Conservation (phyloP, 169 alveolate genomes). For the Eimeria necatrix region DNA sequence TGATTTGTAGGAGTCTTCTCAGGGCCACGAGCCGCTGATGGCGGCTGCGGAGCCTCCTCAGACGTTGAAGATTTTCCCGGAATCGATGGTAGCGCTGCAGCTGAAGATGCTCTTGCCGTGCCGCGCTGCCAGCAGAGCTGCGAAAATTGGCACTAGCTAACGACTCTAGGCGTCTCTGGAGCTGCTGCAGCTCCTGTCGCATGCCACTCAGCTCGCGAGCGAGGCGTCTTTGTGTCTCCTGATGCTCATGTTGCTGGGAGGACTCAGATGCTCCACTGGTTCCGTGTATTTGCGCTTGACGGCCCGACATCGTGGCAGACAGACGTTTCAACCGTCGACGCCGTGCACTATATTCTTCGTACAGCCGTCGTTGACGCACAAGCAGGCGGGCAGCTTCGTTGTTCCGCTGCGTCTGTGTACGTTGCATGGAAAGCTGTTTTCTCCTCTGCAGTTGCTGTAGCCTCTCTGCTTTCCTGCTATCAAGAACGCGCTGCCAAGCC, state of each 20-base stretch:
- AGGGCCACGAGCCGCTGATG: constrained; percentile 61
- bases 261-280: constrained; percentile 28
- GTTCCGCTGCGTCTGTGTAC: constrained; percentile 60
- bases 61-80: constrained; percentile 27
- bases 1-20: constrained; percentile 58
- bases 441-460: constrained; percentile 43
- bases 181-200: constrained; percentile 75
- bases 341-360: constrained; percentile 65
- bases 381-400: constrained; percentile 46
- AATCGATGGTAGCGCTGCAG: constrained; percentile 70
- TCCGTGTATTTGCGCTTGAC: neutral
- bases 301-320: neutral
- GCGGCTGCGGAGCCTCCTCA: constrained; percentile 55
- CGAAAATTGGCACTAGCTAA: constrained; percentile 38
- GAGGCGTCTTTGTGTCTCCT: constrained; percentile 64
- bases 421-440: constrained; percentile 48
- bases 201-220: constrained; percentile 46
- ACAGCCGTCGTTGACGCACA: constrained; percentile 52
- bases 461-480: constrained; percentile 47
- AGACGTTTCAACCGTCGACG: constrained; percentile 63
- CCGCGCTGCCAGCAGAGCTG: neutral
- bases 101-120: constrained; percentile 28
- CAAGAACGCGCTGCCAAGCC: constrained; percentile 65
- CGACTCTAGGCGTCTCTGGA: constrained; percentile 69
- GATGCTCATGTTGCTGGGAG: neutral